Conservation (phyloP, 805 yeast species). For the Saccharomycopsis selenospora region DNA sequence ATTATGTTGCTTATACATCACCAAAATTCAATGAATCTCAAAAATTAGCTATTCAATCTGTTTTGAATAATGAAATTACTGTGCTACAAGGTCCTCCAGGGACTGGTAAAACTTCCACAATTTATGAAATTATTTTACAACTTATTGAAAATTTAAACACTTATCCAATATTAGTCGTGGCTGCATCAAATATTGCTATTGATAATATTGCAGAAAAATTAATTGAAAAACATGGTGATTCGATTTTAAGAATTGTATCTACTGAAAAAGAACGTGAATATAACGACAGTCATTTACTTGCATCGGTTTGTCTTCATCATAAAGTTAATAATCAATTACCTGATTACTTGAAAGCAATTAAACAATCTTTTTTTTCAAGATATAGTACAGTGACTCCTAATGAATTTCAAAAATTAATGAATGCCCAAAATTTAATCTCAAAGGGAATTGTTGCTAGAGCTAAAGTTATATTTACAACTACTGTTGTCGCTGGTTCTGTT, state of each 20-base stretch:
- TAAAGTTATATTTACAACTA: slow-evolving; percentile 63
- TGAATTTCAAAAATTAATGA: slow-evolving; percentile 43
- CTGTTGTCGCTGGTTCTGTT: slow-evolving; percentile 65
- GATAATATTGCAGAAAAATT: slow-evolving; percentile 71
- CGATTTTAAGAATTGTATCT: slow-evolving; percentile 51
- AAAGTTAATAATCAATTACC: slow-evolving; percentile 47
- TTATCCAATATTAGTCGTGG: slow-evolving; percentile 63
- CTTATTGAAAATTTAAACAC: slow-evolving; percentile 47
- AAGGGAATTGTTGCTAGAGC: slow-evolving; percentile 53
- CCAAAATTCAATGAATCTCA: slow-evolving; percentile 53
- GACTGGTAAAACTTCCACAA: slow-evolving; percentile 70
- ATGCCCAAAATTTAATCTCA: slow-evolving; percentile 37
- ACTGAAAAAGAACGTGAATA: slow-evolving; percentile 57
- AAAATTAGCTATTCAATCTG: slow-evolving; percentile 47
- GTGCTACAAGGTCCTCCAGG: slow-evolving; percentile 78
- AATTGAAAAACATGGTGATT: slow-evolving; percentile 40
- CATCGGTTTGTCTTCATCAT: slow-evolving; percentile 57
- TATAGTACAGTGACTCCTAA: slow-evolving; percentile 37
- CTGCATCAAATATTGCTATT: slow-evolving; percentile 70
- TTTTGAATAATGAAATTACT: slow-evolving; percentile 42
- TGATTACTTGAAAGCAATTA: slow-evolving; percentile 34
- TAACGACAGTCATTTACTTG: slow-evolving; percentile 46
- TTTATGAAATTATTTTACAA: slow-evolving; percentile 55
- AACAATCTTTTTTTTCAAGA: slow-evolving; percentile 38
- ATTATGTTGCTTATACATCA: slow-evolving; percentile 42